Conservation (phyloP, 1,284 basidiomycete genomes). For the Thelephora terrestris region DNA sequence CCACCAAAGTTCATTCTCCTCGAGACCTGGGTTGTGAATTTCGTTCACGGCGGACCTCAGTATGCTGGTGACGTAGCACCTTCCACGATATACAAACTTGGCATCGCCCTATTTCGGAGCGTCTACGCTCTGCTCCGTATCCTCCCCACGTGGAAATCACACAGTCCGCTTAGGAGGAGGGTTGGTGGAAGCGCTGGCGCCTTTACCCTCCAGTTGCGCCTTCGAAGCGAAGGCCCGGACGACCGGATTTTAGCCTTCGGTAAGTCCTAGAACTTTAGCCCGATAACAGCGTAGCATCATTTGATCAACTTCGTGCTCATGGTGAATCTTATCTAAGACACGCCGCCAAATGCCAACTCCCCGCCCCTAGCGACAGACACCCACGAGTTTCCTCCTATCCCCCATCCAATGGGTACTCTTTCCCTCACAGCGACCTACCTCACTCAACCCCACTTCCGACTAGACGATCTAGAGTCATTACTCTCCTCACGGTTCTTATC, state of each 20-base stretch:
- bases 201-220: constrained; percentile 43
- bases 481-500: constrained; percentile 64
- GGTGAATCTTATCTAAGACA: constrained; percentile 19
- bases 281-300: constrained; percentile 10
- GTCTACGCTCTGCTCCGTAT: constrained; percentile 60
- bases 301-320: constrained; percentile 9
- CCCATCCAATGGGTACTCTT: constrained; percentile 59
- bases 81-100: constrained; percentile 74
- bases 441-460: constrained; percentile 51
- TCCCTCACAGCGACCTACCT: constrained; percentile 54
- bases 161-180: constrained; percentile 46
- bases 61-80: constrained; percentile 41
- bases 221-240: constrained; percentile 24
- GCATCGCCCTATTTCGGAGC: constrained; percentile 69
- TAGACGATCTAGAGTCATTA: constrained; percentile 65
- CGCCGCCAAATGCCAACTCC: constrained; percentile 29
- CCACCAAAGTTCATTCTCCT: constrained; percentile 58
- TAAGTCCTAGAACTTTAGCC: constrained; percentile 12
- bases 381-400: constrained; percentile 50
- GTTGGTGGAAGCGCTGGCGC: constrained; percentile 30
- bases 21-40: constrained; percentile 58
- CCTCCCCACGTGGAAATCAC: constrained; percentile 64
- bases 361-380: constrained; percentile 37
- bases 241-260: constrained; percentile 30
- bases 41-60: constrained; percentile 25